phyloP scores from a whole-genome alignment of 2,329 filamentous ascomycete genomes.

The Hypoxylon sp. region DNA sequence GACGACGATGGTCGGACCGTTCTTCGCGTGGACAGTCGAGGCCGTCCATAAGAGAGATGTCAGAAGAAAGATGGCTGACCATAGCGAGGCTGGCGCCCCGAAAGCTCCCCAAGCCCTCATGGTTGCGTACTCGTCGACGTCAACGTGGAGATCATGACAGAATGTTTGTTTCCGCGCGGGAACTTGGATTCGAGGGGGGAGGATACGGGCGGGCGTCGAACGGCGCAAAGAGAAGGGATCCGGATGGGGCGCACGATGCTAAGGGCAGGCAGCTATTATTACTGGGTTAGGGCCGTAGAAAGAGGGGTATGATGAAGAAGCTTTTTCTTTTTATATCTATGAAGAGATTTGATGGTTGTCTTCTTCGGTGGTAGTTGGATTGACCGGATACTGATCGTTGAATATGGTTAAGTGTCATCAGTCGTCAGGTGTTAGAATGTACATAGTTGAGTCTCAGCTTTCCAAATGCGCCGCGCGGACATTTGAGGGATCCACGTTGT shows the following conservation, averaged over 20 bases:
- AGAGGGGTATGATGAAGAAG: not conserved
- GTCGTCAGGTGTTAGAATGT: slow-evolving; percentile 14
- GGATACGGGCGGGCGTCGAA: slow-evolving; percentile 12
- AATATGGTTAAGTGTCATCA: slow-evolving; percentile 37
- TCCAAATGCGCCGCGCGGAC: slow-evolving; percentile 39
- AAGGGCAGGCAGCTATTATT: slow-evolving; percentile 8
- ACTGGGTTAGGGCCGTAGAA: slow-evolving; percentile 1
- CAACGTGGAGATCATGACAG: slow-evolving; percentile 60
- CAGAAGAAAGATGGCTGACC: slow-evolving; percentile 55
- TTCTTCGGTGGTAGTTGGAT: slow-evolving; percentile 2
- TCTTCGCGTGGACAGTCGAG: slow-evolving; percentile 63
- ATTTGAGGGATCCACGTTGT: slow-evolving; percentile 18
- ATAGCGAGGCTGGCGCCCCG: slow-evolving; percentile 62
- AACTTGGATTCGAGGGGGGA: not conserved
- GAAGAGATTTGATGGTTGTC: slow-evolving; percentile 16
- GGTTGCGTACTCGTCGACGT: slow-evolving; percentile 55
- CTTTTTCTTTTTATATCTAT: not conserved
- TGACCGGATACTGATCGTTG: slow-evolving; percentile 14
- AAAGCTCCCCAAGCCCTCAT: slow-evolving; percentile 66
- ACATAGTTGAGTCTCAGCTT: slow-evolving; percentile 38
- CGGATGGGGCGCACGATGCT: slow-evolving; percentile 3
- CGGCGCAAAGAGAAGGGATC: slow-evolving; percentile 14
- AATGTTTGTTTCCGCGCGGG: slow-evolving; percentile 12
- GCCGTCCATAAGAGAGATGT: slow-evolving; percentile 43
- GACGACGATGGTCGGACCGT: slow-evolving; percentile 73